Conservation (phyloP, 768 basidiomycete species). For the Naematelia aurantialba region DNA sequence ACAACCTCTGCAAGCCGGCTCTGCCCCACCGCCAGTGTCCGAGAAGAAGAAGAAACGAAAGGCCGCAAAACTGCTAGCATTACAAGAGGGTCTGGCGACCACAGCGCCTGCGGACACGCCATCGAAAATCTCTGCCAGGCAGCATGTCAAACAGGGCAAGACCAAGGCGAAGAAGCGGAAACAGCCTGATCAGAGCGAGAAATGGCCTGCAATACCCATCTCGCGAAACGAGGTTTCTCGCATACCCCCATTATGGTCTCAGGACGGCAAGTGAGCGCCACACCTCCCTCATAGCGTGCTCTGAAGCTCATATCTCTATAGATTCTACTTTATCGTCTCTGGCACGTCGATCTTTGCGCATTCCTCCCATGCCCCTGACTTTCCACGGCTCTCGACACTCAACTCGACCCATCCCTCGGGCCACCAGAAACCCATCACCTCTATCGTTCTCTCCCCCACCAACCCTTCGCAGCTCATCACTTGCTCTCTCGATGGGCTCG, state of each 20-base stretch:
- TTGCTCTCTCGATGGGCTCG: slow-evolving; percentile 72
- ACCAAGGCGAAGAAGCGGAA: slow-evolving; percentile 27
- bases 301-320: slow-evolving; percentile 31
- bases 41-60: neutral
- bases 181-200: neutral
- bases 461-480: slow-evolving; percentile 89
- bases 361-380: slow-evolving; percentile 74
- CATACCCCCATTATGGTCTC: slow-evolving; percentile 72
- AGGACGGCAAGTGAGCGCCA: slow-evolving; percentile 69
- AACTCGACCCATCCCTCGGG: slow-evolving; percentile 45
- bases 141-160: neutral
- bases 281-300: slow-evolving; percentile 6
- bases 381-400: slow-evolving; percentile 72
- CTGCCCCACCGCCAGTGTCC: neutral
- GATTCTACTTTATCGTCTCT: slow-evolving; percentile 84
- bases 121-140: neutral
- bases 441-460: slow-evolving; percentile 70
- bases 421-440: slow-evolving; percentile 63
- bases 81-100: neutral
- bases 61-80: neutral
- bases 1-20: neutral
- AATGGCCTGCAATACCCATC: slow-evolving; percentile 17
- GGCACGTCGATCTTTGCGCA: slow-evolving; percentile 81
- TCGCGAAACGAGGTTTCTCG: slow-evolving; percentile 36
- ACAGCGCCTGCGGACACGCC: neutral